phyloP scores from a whole-genome alignment of 345 rosid species.

The Citrus sp. region DNA sequence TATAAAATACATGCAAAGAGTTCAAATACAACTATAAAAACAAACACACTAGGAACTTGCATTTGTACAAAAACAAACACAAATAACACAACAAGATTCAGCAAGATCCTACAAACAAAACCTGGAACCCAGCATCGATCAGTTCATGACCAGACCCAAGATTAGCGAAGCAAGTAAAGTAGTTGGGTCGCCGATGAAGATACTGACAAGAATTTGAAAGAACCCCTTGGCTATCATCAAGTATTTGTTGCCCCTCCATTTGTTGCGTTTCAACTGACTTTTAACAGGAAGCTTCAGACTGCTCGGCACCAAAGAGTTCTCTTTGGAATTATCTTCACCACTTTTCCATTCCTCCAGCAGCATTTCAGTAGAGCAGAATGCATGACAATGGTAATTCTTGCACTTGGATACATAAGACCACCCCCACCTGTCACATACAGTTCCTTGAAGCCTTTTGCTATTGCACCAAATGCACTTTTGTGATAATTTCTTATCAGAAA shows the following conservation, averaged over 20 bases:
- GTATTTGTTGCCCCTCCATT: background rate
- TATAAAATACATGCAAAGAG: background rate
- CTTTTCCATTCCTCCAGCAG: background rate
- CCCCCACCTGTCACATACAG: background rate
- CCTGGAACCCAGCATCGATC: background rate
- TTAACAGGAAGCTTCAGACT: background rate
- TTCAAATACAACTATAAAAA: background rate
- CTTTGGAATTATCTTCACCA: background rate
- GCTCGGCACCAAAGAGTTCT: background rate
- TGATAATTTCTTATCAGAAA: background rate
- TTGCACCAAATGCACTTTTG: background rate
- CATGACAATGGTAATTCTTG: constrained; percentile 5
- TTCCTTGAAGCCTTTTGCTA: background rate
- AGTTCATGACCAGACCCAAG: background rate
- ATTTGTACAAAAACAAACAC: background rate
- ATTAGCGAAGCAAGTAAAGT: background rate
- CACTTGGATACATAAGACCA: constrained; percentile 10
- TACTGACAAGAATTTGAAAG: background rate
- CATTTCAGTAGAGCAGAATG: background rate
- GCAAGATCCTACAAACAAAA: background rate
- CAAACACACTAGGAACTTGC: background rate
- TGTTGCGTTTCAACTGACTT: background rate
- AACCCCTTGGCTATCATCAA: background rate
- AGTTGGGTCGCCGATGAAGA: background rate
- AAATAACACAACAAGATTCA: background rate